Base-by-base conservation (phyloP, 2,329 filamentous ascomycete species). In the Teratosphaeria nubilosa region DNA sequence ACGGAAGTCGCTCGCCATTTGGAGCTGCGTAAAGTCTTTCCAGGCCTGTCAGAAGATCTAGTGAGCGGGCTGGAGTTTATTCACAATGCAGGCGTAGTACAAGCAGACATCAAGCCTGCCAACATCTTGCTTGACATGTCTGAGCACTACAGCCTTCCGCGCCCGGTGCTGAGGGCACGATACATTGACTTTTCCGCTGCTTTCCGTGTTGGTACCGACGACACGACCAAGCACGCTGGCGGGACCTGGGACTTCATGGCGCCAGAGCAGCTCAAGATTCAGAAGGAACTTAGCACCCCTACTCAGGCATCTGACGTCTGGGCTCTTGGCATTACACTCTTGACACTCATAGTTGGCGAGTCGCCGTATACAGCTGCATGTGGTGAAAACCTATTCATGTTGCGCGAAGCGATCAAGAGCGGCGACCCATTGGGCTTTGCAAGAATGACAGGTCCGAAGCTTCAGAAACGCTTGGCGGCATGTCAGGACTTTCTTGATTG, bases 211-310 rank as follows among this genome's bases (percentile, higher is more conserved):
- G 56, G 58, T 14, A 62, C 62, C 27, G 60, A 62, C 52, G 61
- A 65, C 51, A 60, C 63, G 16, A 59, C 60, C 10, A 60, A 63
- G 1, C 61, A 67, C 37, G 66, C 73, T 7, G 76, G 75, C 51
- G 77, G 76, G 0, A 79, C 76, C 0, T 78, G 76, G 74, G 75
- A 76, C 57, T 79, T 70, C 67, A 74, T 78, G 73, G 75, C 65
- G 3, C 70, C 67, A 57, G 60, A 70, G 59, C 57, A 73, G 68
- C 24, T 73, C 37, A 64, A 65, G 11, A 61, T 63, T 31, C 66
- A 70, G 22, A 62, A 62, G n/a, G 60, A 64, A 9, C 54, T 67
- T 30, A 69, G 63, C 54, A 65, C 62, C 5, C 71, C 70, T 1
- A 73, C 72, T 0, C 64, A 67, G 2, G 65, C 70, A 0, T 69